Base-by-base conservation (phyloP, 352 stramenopile species). In the Saprolegnia parasitica region DNA sequence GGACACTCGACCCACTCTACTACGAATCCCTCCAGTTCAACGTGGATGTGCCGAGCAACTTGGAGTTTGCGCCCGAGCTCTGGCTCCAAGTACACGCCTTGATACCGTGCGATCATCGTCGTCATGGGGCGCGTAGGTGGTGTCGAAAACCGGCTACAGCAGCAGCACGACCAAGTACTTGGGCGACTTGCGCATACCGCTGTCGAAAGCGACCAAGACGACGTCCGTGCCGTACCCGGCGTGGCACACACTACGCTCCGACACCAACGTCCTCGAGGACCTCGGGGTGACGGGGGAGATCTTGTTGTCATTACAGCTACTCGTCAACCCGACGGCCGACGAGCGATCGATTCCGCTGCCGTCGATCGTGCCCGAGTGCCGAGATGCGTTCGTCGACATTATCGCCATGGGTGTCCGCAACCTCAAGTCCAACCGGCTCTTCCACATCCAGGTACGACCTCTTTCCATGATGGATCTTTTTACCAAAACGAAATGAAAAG, bases 1-100 rank as follows among this genome's bases (percentile, higher is more conserved):
- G 80, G 60, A 96, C 88, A 0, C 74, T 80, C 15, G 78, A 90
- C 1, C 90, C 90, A 10, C 74, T 94, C 0, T 96, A 87, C 61
- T 96, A 96, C 68, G 83, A 94, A 46, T 89, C 86, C 0, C 63
- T 91, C 1, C 74, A 87, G 2, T 92, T 96, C 23, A 60, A 80
- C 0, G 57, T 73, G 9, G 73, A 81, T 45, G 71, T 89, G 5
- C 79, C 89, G 0, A 77, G 79, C 5, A 74, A 93, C 9, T 42
- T 81, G 0, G 60, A 71, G 0, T 96, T 84, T 62, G 82, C 77
- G 0, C 88, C 88, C 0, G 81, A 96, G 37, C 72, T 96, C 5
- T 68, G 93, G 0, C 35, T 96, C 13, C 77, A 90, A 65, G 72
- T 96, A 0, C 5, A 32, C 23, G 65, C 16, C 20, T 46, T 16